Evolutionary conservation across 1,139 yeast genomes (phyloP).

Genomic region (Nadsonia starkeyi-henricii): DNA sequence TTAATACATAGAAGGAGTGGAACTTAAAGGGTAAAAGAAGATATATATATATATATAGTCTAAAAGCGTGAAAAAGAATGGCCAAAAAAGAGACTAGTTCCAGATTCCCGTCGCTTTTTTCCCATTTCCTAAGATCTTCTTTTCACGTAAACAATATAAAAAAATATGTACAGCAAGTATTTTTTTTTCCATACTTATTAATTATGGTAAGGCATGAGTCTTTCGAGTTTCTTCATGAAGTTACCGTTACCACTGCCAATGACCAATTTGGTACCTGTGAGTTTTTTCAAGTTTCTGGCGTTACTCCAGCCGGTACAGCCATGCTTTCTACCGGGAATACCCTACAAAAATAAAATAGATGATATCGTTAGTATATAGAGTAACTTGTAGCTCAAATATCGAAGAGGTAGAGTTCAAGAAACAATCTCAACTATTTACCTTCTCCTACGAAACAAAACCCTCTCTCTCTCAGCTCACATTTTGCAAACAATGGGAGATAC

Average conservation of each 20-base stretch:
- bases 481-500: background rate
- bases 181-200: background rate
- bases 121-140: too few relatives aligned
- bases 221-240: conserved; percentile 10
- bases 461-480: too few relatives aligned
- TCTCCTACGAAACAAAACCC: too few relatives aligned
- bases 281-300: conserved; percentile 39
- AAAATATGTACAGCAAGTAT: background rate
- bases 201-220: conserved; percentile 26
- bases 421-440: too few relatives aligned
- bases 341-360: conserved; percentile 17
- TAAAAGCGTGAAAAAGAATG: too few relatives aligned
- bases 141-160: background rate
- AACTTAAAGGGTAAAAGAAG: too few relatives aligned
- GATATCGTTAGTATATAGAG: too few relatives aligned
- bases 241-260: conserved; percentile 9
- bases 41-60: too few relatives aligned
- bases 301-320: conserved; percentile 83
- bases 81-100: too few relatives aligned
- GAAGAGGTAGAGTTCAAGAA: background rate
- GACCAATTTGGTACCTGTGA: conserved; percentile 2
- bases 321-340: conserved; percentile 80
- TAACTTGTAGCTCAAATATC: too few relatives aligned
- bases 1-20: too few relatives aligned
- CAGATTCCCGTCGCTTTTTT: too few relatives aligned